Conservation (phyloP, 441 rosid species). For the Mallotus japonicus region DNA sequence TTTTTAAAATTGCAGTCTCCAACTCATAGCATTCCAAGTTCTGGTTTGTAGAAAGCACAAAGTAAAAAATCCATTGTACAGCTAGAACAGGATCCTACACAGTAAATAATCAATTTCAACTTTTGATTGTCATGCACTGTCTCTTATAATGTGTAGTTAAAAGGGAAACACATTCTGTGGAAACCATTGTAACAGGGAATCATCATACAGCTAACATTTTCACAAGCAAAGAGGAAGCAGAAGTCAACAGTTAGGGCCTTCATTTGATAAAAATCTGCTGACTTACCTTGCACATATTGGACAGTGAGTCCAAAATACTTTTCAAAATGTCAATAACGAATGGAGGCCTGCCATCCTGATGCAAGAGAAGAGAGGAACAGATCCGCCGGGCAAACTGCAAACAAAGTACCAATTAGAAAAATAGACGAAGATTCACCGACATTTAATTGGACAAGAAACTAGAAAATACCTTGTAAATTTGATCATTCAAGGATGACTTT, state of each 20-base stretch:
- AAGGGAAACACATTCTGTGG: background rate
- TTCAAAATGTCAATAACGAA: conserved; percentile 40
- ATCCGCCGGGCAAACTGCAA: conserved; percentile 69
- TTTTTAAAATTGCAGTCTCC: background rate
- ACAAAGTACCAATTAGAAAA: conserved; percentile 24
- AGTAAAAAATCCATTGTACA: background rate
- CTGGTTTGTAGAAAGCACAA: background rate
- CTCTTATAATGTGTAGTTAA: background rate
- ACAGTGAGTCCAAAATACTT: conserved; percentile 41
- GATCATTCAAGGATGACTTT: conserved; percentile 59
- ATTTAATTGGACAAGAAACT: conserved; percentile 5
- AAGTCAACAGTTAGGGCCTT: background rate
- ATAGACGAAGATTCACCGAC: background rate
- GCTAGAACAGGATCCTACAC: background rate
- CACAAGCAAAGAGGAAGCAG: background rate
- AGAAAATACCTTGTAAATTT: conserved; percentile 56
- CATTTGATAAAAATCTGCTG: background rate
- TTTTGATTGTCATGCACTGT: conserved; percentile 5
- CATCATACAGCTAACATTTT: background rate
- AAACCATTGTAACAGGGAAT: conserved; percentile 1
- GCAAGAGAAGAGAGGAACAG: conserved; percentile 54
- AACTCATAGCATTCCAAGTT: background rate
- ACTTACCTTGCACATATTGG: conserved; percentile 65
- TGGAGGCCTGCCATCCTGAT: conserved; percentile 35
- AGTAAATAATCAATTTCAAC: background rate